These are phyloP conservation scores for Panaeolus papilionaceus DNA, from an alignment of 768 basidiomycete species.

Conservation along the genomic window DNA sequence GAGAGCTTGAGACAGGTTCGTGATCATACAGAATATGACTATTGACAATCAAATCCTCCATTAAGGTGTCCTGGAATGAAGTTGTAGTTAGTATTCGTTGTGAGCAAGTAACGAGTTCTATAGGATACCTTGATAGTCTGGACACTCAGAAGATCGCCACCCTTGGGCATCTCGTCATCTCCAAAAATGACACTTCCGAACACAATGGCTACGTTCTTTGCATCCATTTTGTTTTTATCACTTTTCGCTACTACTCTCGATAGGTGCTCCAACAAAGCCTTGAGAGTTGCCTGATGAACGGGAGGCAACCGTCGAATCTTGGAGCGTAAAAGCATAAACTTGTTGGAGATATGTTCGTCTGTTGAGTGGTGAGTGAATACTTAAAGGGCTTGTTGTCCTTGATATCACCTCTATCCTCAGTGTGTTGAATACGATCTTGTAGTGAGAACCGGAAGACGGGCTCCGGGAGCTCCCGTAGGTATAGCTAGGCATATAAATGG, in stretches of 20 bases:
- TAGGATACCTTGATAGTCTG: slow-evolving; percentile 70
- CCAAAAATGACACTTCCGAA: slow-evolving; percentile 91
- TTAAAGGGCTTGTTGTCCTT: not conserved
- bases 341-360: slow-evolving; percentile 77
- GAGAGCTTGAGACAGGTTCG: slow-evolving; percentile 51
- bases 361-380: not conserved
- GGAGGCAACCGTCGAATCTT: slow-evolving; percentile 85
- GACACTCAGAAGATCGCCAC: slow-evolving; percentile 77
- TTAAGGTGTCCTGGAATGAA: slow-evolving; percentile 52
- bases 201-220: slow-evolving; percentile 90
- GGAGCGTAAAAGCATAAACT: slow-evolving; percentile 80
- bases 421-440: slow-evolving; percentile 82
- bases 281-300: slow-evolving; percentile 87
- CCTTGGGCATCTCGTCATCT: slow-evolving; percentile 87
- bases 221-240: slow-evolving; percentile 92
- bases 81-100: not conserved
- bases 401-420: slow-evolving; percentile 71
- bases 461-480: slow-evolving; percentile 89
- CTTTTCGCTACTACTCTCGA: slow-evolving; percentile 67
- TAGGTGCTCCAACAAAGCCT: slow-evolving; percentile 83
- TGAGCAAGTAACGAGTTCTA: not conserved
- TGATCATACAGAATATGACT: slow-evolving; percentile 74
- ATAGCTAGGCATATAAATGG: slow-evolving; percentile 51
- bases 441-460: slow-evolving; percentile 85
- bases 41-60: slow-evolving; percentile 87